Percentiles rank a stretch among this genome's conserved stretches.
Evolutionary conservation across 2,329 filamentous ascomycete species (phyloP).

Genomic region (Cytospora piceae): DNA sequence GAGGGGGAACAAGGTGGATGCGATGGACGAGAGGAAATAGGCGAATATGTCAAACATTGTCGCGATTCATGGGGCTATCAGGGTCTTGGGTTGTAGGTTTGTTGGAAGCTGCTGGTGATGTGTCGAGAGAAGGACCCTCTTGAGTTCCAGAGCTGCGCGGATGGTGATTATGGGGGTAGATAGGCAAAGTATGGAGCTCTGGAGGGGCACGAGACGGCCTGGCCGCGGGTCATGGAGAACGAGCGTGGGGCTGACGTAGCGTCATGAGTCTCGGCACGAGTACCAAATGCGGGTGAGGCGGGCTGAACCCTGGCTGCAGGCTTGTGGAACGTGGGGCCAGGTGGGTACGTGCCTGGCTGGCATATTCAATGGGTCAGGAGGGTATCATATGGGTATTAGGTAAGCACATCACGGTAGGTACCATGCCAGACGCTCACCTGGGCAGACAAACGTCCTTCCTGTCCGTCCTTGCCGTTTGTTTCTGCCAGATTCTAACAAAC

Average conservation of each 20-base stretch:
- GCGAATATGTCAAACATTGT: conserved; percentile 30
- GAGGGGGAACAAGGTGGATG: conserved; percentile 90
- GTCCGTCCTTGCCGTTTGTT: too few relatives aligned
- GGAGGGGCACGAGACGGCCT: not conserved
- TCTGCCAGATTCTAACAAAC: too few relatives aligned
- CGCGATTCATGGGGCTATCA: conserved; percentile 23
- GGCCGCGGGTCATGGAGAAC: not conserved
- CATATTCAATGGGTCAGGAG: not conserved
- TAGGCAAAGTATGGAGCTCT: conserved; percentile 66
- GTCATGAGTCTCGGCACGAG: conserved; percentile 47
- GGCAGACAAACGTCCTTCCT: too few relatives aligned
- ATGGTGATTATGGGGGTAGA: conserved; percentile 63
- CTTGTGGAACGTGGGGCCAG: not conserved
- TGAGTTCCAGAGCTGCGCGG: conserved; percentile 27
- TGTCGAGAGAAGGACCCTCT: conserved; percentile 29
- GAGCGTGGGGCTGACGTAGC: conserved; percentile 54
- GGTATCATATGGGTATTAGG: not conserved
- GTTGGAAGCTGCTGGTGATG: conserved; percentile 25
- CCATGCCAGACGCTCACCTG: too few relatives aligned
- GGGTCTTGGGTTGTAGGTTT: conserved; percentile 23
- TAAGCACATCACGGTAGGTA: too few relatives aligned
- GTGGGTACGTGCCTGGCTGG: not conserved
- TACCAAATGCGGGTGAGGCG: not conserved
- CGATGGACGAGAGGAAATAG: conserved; percentile 66
- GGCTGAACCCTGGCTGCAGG: not conserved